phyloP scores from a whole-genome alignment of 139 green algal species.

The Tetraselmis striata region DNA sequence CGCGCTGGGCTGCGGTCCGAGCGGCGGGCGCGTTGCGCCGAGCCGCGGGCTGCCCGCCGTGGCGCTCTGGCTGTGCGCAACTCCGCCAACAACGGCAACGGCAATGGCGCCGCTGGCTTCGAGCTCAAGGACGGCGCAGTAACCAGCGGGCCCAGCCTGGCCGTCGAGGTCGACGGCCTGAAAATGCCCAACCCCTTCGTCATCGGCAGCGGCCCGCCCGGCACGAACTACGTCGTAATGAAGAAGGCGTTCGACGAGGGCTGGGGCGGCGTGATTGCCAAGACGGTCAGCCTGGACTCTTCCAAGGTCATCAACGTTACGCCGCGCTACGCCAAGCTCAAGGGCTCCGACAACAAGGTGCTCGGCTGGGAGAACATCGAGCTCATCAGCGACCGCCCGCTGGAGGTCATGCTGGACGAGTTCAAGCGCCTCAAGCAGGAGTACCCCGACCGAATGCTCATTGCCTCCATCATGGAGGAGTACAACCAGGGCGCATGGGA shows the following conservation, averaged over 20 bases:
- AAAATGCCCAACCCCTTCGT: constrained; percentile 95
- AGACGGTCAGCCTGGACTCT: constrained; percentile 86
- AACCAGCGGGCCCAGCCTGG: constrained; percentile 61
- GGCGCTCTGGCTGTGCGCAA: no score
- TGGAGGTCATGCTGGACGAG: constrained; percentile 89
- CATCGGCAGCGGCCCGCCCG: constrained; percentile 81
- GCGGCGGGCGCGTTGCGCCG: no score
- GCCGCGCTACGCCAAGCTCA: constrained; percentile 88
- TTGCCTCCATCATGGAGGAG: constrained; percentile 93
- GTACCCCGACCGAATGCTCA: constrained; percentile 85
- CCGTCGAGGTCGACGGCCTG: constrained; percentile 80
- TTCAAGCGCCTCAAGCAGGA: constrained; percentile 86
- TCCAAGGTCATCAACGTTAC: constrained; percentile 91
- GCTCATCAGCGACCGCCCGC: constrained; percentile 86
- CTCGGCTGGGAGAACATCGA: constrained; percentile 97
- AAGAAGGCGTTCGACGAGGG: constrained; percentile 93
- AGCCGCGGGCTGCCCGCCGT: no score
- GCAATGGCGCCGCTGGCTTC: not conserved
- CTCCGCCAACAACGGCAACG: not conserved
- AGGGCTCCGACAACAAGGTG: constrained; percentile 46
- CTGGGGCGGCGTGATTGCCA: constrained; percentile 96
- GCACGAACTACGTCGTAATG: constrained; percentile 85
- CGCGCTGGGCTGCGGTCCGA: no score
- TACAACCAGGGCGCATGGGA: constrained; percentile 82
- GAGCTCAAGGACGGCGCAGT: constrained; percentile 37